Evolutionary conservation across 306 rosid species (phyloP), one percentile per base, ranked within the genome.

Genomic region (Cucurbita ficifolia): DNA sequence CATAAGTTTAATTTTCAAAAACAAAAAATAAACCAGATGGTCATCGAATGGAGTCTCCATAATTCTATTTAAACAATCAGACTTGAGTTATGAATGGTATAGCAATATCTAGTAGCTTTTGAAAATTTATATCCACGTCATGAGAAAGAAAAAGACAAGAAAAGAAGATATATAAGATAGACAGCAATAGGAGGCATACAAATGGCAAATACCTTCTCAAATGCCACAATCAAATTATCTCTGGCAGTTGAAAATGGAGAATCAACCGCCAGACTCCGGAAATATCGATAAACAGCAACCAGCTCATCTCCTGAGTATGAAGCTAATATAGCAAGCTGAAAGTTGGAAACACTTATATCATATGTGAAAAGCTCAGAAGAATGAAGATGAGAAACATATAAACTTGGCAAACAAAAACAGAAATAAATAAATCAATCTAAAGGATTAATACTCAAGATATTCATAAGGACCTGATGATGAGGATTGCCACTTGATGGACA

Each of bases 401-500:
- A 54, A 38, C 55, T 7, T 8, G 61, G 63, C 21, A 11, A 65
- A 75, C 9, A 54, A 55, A 43, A 42, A 7, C 18, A 43, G 36
- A 16, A 11, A 42, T 12, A 8, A 43, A 17, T 11, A 11, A 75
- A 53, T 7, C 46, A 48, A 78, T 17, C 22, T 35, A 51, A 53
- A 36, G 43, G 62, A 49, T 17, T 49, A 19, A 52, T 8, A 55
- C 43, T 53, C 51, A 78, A 73, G 57, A 46, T 43, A 18, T 45
- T 45, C 67, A 39, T 70, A 75, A 64, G n/a, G 59, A 94, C 99
- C 99, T 94, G 99, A 84, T 94, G 96, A 77, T 91, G 97, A 43
- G 99, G 96, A 76, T 94, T 94, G 79, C 99, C 97, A 78, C 88
- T 87, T 39, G 92, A 86, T 72, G 99, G 96, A 84, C 87, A 94